Evolutionary conservation across 257 asterid genomes (phyloP).

Genomic region (Nicotiana attenuata): DNA sequence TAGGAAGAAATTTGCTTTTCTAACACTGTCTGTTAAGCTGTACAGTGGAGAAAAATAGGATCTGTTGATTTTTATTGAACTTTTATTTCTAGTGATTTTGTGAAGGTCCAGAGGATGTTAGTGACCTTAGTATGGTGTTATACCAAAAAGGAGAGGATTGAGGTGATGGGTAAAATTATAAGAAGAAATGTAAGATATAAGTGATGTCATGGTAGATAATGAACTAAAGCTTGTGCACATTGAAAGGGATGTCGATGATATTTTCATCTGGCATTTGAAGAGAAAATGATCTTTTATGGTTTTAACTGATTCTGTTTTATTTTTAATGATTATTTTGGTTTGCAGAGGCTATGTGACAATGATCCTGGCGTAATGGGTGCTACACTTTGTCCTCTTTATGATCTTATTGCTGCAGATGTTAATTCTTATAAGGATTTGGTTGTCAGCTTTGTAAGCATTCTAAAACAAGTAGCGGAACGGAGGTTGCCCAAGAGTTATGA

Average conservation of each 20-base stretch:
- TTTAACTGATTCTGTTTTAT: not conserved
- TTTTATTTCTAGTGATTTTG: not conserved
- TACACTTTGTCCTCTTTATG: constrained; percentile 88
- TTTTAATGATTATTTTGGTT: constrained; percentile 2
- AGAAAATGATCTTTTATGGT: not conserved
- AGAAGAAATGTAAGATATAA: constrained; percentile 9
- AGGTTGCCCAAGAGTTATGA: constrained; percentile 91
- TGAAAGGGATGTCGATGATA: not conserved
- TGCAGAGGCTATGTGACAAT: constrained; percentile 88
- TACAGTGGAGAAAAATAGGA: not conserved
- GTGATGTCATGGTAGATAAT: not conserved
- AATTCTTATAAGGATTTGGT: constrained; percentile 79
- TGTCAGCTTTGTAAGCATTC: constrained; percentile 87
- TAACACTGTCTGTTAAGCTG: not conserved
- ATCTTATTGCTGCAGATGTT: constrained; percentile 67
- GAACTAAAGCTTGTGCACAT: not conserved
- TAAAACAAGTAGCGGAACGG: constrained; percentile 94
- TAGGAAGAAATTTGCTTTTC: not conserved
- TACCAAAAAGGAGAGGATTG: not conserved
- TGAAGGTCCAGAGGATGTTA: not conserved
- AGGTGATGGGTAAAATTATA: not conserved
- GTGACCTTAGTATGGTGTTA: not conserved
- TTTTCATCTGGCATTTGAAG: constrained; percentile 1
- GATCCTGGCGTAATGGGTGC: constrained; percentile 99
- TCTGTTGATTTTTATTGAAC: not conserved